A percentile compares a stretch with the other conserved stretches of the same genome.
Conservation (phyloP, 2,329 filamentous ascomycete genomes). For the Nemania serpens region DNA sequence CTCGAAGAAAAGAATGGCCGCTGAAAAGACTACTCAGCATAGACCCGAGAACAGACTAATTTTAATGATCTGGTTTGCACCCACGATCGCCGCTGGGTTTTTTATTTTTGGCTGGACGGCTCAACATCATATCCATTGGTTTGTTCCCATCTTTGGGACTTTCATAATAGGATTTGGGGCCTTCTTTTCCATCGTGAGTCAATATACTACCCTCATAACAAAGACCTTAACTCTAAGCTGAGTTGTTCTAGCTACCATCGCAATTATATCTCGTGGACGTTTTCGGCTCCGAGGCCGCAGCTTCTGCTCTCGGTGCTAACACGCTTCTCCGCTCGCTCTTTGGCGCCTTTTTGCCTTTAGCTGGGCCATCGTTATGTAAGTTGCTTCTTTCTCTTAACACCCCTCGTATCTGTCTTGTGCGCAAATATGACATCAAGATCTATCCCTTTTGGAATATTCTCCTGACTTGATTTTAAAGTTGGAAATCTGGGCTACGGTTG, state of each 20-base stretch:
- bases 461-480: background rate
- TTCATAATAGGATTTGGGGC: conserved; percentile 13
- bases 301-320: conserved; percentile 21
- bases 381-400: background rate
- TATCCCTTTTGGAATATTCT: background rate
- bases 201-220: too few species aligned
- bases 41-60: conserved; percentile 15
- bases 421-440: too few species aligned
- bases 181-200: background rate
- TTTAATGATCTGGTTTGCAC: conserved; percentile 14
- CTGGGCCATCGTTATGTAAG: conserved; percentile 9
- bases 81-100: conserved; percentile 6
- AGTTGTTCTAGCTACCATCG: background rate
- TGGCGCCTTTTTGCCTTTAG: conserved; percentile 16
- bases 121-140: conserved; percentile 19
- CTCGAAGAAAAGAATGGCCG: conserved; percentile 1
- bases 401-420: too few species aligned
- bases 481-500: conserved; percentile 4
- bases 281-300: conserved; percentile 19
- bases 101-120: conserved; percentile 24
- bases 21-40: background rate
- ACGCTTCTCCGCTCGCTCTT: conserved; percentile 18
- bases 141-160: conserved; percentile 17
- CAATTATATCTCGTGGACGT: conserved; percentile 17
- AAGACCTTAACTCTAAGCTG: too few species aligned